Conservation (phyloP, 2,329 filamentous ascomycete species). For the Pseudocercospora ulei region DNA sequence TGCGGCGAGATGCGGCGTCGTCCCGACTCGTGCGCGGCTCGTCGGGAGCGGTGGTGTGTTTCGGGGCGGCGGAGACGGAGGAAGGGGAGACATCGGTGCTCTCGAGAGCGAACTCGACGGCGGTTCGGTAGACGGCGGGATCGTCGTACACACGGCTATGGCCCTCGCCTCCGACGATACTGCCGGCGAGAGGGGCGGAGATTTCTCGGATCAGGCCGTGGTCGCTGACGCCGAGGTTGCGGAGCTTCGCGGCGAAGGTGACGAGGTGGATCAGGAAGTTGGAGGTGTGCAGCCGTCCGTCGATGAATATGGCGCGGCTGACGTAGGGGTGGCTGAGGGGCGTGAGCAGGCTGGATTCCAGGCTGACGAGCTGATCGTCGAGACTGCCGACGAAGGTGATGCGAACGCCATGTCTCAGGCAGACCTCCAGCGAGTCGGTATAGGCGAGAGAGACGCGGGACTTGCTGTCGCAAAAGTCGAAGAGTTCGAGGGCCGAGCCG, state of each 20-base stretch:
- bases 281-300: slow-evolving; percentile 80
- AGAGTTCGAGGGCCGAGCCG: slow-evolving; percentile 84
- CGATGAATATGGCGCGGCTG: slow-evolving; percentile 89
- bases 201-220: slow-evolving; percentile 89
- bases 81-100: slow-evolving; percentile 34
- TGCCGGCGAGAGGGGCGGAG: slow-evolving; percentile 77
- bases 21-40: slow-evolving; percentile 23
- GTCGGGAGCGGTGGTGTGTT: slow-evolving; percentile 13
- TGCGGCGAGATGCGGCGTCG: slow-evolving; percentile 21
- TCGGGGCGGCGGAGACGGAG: slow-evolving; percentile 1
- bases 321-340: slow-evolving; percentile 84
- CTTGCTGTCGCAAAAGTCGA: slow-evolving; percentile 77
- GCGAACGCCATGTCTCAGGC: slow-evolving; percentile 67
- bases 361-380: slow-evolving; percentile 87
- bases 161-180: slow-evolving; percentile 81
- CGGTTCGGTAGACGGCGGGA: slow-evolving; percentile 63
- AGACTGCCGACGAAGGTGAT: slow-evolving; percentile 88
- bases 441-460: slow-evolving; percentile 78
- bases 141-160: slow-evolving; percentile 93
- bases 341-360: slow-evolving; percentile 86
- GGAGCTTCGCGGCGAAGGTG: slow-evolving; percentile 83
- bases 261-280: slow-evolving; percentile 91
- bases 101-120: slow-evolving; percentile 42
- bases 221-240: slow-evolving; percentile 85
- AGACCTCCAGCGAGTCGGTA: slow-evolving; percentile 61